phyloP scores from a whole-genome alignment of 2,329 filamentous ascomycete species.

The Sphaerulina musiva region DNA sequence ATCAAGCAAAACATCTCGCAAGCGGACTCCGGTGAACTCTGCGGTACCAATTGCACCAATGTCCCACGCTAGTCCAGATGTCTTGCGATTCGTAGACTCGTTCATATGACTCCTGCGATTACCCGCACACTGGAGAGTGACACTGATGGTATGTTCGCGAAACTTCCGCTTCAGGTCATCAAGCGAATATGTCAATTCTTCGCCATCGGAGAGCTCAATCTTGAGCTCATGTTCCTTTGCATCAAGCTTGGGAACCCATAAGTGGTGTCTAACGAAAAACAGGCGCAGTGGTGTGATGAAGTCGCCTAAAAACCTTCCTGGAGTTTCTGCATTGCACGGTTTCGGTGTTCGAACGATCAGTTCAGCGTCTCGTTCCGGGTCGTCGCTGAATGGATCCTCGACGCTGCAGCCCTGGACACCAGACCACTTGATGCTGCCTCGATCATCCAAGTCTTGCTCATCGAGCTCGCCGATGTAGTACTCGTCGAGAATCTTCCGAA shows the following conservation, averaged over 20 bases:
- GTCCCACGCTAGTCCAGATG: slow-evolving; percentile 56
- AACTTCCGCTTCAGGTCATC: slow-evolving; percentile 51
- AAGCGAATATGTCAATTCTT: slow-evolving; percentile 49
- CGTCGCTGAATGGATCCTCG: slow-evolving; percentile 55
- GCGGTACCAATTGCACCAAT: slow-evolving; percentile 56
- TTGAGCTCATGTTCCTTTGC: slow-evolving; percentile 44
- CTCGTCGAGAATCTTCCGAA: slow-evolving; percentile 56
- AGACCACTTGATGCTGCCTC: slow-evolving; percentile 36
- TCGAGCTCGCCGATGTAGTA: slow-evolving; percentile 60
- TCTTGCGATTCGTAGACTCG: slow-evolving; percentile 37
- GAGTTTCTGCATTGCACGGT: slow-evolving; percentile 58
- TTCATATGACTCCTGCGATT: slow-evolving; percentile 53
- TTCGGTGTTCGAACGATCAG: slow-evolving; percentile 49
- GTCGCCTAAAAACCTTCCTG: slow-evolving; percentile 42
- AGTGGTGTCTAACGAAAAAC: slow-evolving; percentile 58
- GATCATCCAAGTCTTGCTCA: slow-evolving; percentile 51
- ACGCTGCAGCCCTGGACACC: slow-evolving; percentile 38
- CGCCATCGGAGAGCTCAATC: slow-evolving; percentile 52
- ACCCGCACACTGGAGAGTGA: slow-evolving; percentile 55
- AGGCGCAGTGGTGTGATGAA: slow-evolving; percentile 52
- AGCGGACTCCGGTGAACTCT: slow-evolving; percentile 52
- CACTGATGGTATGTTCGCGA: slow-evolving; percentile 47
- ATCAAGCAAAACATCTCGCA: slow-evolving; percentile 52
- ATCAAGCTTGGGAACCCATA: slow-evolving; percentile 53
- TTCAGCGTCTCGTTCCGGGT: slow-evolving; percentile 48